Conservation (phyloP, 352 stramenopile genomes). For the Phytopythium chamaehyphon region DNA sequence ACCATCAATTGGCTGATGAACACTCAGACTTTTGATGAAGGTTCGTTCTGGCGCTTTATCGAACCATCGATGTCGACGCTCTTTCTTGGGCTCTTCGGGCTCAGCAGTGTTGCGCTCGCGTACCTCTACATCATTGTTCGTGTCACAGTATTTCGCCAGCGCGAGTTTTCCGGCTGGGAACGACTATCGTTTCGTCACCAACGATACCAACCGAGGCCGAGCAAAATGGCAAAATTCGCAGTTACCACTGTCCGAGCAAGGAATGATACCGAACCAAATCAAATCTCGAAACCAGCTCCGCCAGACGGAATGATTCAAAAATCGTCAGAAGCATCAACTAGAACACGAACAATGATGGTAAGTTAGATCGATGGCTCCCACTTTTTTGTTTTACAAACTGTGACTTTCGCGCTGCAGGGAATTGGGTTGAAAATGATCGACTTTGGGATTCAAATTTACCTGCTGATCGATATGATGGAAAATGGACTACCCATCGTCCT, state of each 20-base stretch:
- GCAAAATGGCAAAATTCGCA: too few species aligned
- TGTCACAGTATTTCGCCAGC: not conserved
- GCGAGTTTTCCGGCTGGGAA: too few species aligned
- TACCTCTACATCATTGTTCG: slow-evolving; percentile 4
- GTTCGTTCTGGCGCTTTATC: slow-evolving; percentile 11
- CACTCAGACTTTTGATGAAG: slow-evolving; percentile 7
- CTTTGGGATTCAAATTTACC: slow-evolving; percentile 4
- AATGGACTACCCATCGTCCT: slow-evolving; percentile 6
- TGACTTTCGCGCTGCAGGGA: not conserved
- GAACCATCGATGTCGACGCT: not conserved
- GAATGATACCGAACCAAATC: too few species aligned
- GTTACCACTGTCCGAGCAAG: too few species aligned
- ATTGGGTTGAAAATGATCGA: not conserved
- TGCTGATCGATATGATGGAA: slow-evolving; percentile 13
- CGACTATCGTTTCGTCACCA: too few species aligned
- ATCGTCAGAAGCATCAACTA: too few species aligned
- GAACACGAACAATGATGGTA: not conserved
- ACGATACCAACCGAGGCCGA: too few species aligned
- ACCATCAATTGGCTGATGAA: slow-evolving; percentile 11
- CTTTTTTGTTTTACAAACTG: too few species aligned
- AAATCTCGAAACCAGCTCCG: too few species aligned
- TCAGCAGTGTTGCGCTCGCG: not conserved
- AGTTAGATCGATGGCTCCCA: not conserved
- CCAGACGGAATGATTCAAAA: too few species aligned
- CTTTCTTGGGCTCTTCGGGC: not conserved